Evolutionary conservation across 1,139 yeast genomes (phyloP).

Genomic region (Yamadazyma trypodendri): DNA sequence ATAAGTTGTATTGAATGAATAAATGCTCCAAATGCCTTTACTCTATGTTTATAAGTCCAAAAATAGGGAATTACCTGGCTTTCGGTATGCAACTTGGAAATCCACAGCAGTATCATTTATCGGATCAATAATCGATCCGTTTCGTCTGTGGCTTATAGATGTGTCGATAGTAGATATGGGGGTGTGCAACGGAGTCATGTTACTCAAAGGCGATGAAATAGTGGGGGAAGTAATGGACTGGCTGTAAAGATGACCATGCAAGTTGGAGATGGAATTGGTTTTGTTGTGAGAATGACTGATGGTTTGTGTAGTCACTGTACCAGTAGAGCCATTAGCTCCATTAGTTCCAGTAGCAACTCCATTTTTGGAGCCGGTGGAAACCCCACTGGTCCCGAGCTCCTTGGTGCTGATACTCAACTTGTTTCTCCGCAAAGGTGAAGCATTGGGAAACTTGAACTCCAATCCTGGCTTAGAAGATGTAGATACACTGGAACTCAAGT

Average conservation of each 20-base stretch:
- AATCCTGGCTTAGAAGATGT: constrained; percentile 5
- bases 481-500: neutral
- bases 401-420: constrained; percentile 1
- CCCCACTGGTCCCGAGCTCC: no score
- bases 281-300: constrained; percentile 4
- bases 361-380: no score
- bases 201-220: constrained; percentile 37
- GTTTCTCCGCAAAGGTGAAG: constrained; percentile 6
- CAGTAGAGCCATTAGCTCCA: no score
- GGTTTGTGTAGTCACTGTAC: neutral
- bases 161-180: constrained; percentile 31
- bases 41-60: neutral
- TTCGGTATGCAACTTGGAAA: constrained; percentile 15
- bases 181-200: constrained; percentile 31
- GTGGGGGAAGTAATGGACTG: constrained; percentile 27
- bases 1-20: no score
- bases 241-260: constrained; percentile 2
- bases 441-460: constrained; percentile 12
- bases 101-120: constrained; percentile 46
- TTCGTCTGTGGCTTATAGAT: constrained; percentile 15
- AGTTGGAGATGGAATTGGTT: constrained; percentile 6
- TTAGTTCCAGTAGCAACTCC: no score
- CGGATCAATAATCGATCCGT: constrained; percentile 31
- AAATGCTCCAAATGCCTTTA: neutral
- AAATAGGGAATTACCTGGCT: constrained; percentile 1